Evolutionary conservation across 2,329 filamentous ascomycete genomes (phyloP), one percentile per base, ranked within the genome.

Genomic region (Aspergillus floridensis): DNA sequence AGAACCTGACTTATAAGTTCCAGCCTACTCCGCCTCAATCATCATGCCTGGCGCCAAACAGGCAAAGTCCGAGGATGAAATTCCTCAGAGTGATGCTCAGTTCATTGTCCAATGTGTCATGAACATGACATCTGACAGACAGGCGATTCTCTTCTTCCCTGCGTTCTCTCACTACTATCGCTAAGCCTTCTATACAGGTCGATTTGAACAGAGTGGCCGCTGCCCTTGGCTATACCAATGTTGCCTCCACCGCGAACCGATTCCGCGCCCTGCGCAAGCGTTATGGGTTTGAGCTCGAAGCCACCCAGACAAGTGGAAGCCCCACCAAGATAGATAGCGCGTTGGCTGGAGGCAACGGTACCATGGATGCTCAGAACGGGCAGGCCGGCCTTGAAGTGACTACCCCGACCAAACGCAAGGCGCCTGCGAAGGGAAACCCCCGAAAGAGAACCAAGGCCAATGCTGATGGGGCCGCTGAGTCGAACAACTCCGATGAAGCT

Each of bases 21-120:
- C n/a, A 8, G 32, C 16, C 47, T 22, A 54, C 44, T 24, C 21
- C 49, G 7, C 11, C 22, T 1, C 24, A 7, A 31, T 21, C 12
- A 52, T 12, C 22, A 66, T 66, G 63, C 12, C 58, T 8, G 32
- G 54, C 1, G 41, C 46, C 1, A 22, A 57, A 8, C 53, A 48
- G 12, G n/a, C 49, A 29, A 48, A 55, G 16, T 6, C 41, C 10
- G 53, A 52, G 16, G 46, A 52, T 7, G 62, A 65, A 1, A 48
- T 57, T 12, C 44, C 50, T 11, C 11, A 49, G 2, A 14, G 31
- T 2, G 66, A 72, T 49, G 61, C 57, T 2, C 47, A 56, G 5
- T 73, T 72, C 49, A 59, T 71, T 57, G 58, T 71, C 24, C 69
- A 68, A 48, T 73, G 70, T 32, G 51, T 73, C 10, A 66, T 65